phyloP scores from a whole-genome alignment of 2,329 filamentous ascomycete species.

The Colletotrichum sp. region DNA sequence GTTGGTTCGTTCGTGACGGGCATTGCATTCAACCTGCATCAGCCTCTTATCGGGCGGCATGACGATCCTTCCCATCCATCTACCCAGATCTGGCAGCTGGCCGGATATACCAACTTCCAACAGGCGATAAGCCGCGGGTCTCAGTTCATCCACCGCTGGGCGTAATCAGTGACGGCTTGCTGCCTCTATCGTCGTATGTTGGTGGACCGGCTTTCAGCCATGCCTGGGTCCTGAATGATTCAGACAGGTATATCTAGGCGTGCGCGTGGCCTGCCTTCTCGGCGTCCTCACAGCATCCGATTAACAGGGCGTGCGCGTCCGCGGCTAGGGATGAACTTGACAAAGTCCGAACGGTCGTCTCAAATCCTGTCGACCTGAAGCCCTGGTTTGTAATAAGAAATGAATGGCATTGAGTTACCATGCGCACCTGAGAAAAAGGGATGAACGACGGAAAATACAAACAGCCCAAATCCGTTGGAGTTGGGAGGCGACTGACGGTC shows the following conservation, averaged over 20 bases:
- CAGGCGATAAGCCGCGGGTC: neutral
- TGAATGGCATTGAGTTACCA: neutral
- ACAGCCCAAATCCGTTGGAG: conserved; percentile 13
- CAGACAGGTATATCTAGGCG: neutral
- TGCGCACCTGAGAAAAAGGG: neutral
- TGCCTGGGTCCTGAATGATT: neutral
- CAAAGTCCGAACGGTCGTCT: neutral
- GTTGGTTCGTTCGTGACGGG: neutral
- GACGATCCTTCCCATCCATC: neutral
- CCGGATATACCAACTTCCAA: neutral
- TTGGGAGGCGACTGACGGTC: neutral
- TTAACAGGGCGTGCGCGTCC: neutral
- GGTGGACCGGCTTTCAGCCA: neutral
- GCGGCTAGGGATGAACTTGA: neutral
- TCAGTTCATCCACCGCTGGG: neutral
- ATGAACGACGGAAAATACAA: neutral
- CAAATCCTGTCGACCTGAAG: neutral
- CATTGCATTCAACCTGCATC: neutral
- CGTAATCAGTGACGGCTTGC: neutral
- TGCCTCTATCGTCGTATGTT: neutral
- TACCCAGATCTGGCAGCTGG: conserved; percentile 8
- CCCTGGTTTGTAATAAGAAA: conserved; percentile 10
- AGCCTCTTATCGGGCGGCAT: neutral
- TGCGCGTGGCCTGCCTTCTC: neutral
- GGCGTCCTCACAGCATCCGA: neutral